Conservation (phyloP, 78 protist genomes). For the Cyanophora paradoxa region DNA sequence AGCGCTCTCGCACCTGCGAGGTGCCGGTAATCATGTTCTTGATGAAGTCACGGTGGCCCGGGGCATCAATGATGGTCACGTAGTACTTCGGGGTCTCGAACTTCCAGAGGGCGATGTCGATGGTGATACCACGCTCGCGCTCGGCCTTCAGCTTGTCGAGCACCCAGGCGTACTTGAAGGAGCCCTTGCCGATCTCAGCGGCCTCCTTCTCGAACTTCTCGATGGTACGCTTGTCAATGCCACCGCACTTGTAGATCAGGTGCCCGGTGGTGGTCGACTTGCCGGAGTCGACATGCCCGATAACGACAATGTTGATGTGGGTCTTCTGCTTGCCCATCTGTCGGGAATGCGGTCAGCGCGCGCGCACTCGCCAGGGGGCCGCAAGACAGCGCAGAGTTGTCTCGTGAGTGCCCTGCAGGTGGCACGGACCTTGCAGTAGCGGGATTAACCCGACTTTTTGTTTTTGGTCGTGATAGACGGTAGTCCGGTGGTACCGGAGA, state of each 20-base stretch:
- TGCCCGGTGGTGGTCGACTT: conserved; percentile 79
- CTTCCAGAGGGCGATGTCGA: conserved; percentile 89
- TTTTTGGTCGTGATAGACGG: too few relatives aligned
- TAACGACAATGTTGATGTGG: conserved; percentile 45
- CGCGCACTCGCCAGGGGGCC: too few relatives aligned
- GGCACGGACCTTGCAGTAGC: too few relatives aligned
- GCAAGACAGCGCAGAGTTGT: too few relatives aligned
- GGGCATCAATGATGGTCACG: conserved; percentile 99
- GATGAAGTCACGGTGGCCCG: conserved; percentile 99
- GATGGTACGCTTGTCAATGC: conserved; percentile 58
- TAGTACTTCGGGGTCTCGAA: conserved; percentile 93
- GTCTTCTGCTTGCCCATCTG: conserved; percentile 35
- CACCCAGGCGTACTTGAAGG: conserved; percentile 98
- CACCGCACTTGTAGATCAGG: conserved; percentile 63
- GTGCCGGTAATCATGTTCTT: conserved; percentile 99
- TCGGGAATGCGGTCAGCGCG: too few relatives aligned
- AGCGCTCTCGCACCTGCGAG: too few relatives aligned
- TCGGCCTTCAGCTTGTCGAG: conserved; percentile 96
- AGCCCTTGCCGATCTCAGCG: conserved; percentile 87
- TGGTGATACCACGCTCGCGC: conserved; percentile 83
- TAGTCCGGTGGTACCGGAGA: too few relatives aligned
- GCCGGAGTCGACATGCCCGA: conserved; percentile 68
- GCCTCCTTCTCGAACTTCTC: conserved; percentile 73
- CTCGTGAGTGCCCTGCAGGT: too few relatives aligned
- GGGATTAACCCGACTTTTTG: too few relatives aligned